Conservation (phyloP, 2,329 filamentous ascomycete genomes). For the Paraphaeosphaeria minitans region DNA sequence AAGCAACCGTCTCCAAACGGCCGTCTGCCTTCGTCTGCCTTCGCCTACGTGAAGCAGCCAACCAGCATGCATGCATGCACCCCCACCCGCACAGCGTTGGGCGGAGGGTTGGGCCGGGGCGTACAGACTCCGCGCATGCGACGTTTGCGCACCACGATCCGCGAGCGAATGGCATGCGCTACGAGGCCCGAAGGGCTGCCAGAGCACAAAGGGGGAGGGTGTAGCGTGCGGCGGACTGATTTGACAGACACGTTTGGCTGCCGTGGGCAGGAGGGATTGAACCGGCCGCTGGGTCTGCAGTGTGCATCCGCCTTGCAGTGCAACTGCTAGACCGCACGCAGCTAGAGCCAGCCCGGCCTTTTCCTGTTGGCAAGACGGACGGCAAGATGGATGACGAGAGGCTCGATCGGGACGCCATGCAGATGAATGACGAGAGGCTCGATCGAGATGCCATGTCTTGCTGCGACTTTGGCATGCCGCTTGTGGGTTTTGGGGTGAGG, state of each 20-base stretch:
- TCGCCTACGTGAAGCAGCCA: conserved; percentile 19
- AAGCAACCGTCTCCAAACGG: conserved; percentile 24
- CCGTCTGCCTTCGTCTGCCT: conserved; percentile 10
- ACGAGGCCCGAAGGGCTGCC: conserved; percentile 14
- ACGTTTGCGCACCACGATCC: conserved; percentile 9
- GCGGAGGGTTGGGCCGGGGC: conserved; percentile 11
- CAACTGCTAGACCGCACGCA: background rate
- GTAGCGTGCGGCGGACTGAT: conserved; percentile 21
- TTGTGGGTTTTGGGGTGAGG: conserved; percentile 6
- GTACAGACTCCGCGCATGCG: conserved; percentile 16
- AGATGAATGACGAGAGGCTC: conserved; percentile 30
- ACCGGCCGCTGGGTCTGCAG: conserved; percentile 13
- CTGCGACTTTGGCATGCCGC: conserved; percentile 6
- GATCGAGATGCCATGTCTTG: conserved; percentile 32
- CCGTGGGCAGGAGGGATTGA: conserved; percentile 17
- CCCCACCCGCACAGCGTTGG: conserved; percentile 8
- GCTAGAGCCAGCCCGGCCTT: background rate
- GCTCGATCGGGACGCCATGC: conserved; percentile 36
- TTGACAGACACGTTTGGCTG: conserved; percentile 14
- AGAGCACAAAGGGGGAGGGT: conserved; percentile 13
- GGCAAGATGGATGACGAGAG: conserved; percentile 29
- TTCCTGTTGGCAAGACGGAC: no score
- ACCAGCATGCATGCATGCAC: conserved; percentile 12
- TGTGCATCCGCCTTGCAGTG: conserved; percentile 9
- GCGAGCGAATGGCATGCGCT: conserved; percentile 12